These are phyloP conservation scores for Vitis cinerea DNA, from an alignment of 164 flowering plant species.

Conservation along the genomic window DNA sequence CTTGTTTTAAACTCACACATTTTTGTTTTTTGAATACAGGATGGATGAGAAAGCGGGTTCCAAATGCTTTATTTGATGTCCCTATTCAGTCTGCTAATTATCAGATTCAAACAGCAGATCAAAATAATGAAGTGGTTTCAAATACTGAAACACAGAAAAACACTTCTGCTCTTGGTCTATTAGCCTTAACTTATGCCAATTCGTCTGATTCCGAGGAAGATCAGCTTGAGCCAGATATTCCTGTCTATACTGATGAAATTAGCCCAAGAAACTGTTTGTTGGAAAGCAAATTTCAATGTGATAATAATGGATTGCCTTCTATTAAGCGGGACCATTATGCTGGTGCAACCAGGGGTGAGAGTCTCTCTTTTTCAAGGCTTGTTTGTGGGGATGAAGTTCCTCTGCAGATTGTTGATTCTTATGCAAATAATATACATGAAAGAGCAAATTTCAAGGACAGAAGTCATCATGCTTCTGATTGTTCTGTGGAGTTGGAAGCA, in stretches of 20 bases:
- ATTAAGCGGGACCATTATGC: constrained; percentile 15
- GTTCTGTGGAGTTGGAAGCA: constrained; percentile 15
- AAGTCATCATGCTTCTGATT: constrained; percentile 18
- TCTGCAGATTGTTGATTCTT: constrained; percentile 13
- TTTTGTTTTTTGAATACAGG: constrained; percentile 32
- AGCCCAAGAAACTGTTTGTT: constrained; percentile 24
- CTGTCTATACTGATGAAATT: constrained; percentile 24
- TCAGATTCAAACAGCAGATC: constrained; percentile 29
- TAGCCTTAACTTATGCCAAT: constrained; percentile 76
- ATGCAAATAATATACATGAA: constrained; percentile 13
- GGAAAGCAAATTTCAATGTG: constrained; percentile 18
- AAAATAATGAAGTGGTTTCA: constrained; percentile 24
- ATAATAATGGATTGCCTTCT: constrained; percentile 20
- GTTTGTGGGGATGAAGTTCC: constrained; percentile 24
- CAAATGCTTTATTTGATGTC: constrained; percentile 47
- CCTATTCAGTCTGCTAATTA: constrained; percentile 42
- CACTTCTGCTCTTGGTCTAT: constrained; percentile 69
- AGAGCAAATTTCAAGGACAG: constrained; percentile 18
- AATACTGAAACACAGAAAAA: constrained; percentile 28
- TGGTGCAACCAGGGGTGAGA: constrained; percentile 19
- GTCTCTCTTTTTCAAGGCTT: constrained; percentile 14
- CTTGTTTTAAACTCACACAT: neutral
- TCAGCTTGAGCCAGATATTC: constrained; percentile 29
- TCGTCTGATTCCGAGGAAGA: constrained; percentile 91
- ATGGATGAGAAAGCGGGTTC: constrained; percentile 24